These are phyloP conservation scores for Setaria viridis DNA, from an alignment of 202 grass and related monocot species.

Conservation along the genomic window DNA sequence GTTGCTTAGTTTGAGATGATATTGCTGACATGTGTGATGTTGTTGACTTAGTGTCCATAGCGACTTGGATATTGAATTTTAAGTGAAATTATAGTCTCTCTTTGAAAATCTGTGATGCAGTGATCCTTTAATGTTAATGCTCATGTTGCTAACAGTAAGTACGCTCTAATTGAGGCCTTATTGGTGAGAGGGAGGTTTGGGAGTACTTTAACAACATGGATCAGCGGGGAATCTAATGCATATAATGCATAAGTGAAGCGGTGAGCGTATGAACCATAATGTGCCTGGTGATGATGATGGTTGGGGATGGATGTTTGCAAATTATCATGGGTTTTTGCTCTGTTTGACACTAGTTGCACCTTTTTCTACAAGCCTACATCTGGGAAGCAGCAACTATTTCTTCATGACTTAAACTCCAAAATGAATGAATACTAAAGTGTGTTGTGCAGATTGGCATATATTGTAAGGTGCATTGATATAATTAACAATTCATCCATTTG, in stretches of 20 bases:
- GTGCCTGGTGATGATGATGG: background rate
- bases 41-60: background rate
- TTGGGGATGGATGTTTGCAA: background rate
- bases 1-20: background rate
- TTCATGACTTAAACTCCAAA: background rate
- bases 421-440: background rate
- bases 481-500: background rate
- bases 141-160: background rate
- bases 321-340: background rate
- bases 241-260: background rate
- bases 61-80: background rate
- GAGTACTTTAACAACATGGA: background rate
- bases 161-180: background rate
- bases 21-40: background rate
- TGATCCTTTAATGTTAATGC: background rate
- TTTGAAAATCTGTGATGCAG: background rate
- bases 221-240: slow-evolving; percentile 5
- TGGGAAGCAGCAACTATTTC: background rate
- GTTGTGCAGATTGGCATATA: background rate
- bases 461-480: background rate
- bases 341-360: background rate
- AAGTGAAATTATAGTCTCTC: background rate
- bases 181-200: background rate
- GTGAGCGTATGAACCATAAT: background rate
- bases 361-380: background rate